phyloP scores from a whole-genome alignment of 2,329 filamentous ascomycete genomes.

The Colletotrichum paranaense region DNA sequence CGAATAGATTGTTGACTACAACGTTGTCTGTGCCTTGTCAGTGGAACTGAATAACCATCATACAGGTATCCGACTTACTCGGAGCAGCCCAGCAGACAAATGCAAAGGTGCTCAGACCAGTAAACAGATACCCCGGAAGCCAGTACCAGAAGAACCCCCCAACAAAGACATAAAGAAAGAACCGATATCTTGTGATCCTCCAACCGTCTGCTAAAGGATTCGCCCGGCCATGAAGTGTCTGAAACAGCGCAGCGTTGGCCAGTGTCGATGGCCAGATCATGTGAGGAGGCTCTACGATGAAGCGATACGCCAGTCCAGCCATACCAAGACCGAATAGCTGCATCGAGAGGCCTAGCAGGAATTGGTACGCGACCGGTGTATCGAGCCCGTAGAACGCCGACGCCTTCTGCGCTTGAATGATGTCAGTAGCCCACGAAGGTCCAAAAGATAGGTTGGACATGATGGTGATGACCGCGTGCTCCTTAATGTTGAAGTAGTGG shows the following conservation, averaged over 20 bases:
- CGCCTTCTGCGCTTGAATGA: constrained; percentile 56
- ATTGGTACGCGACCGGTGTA: constrained; percentile 54
- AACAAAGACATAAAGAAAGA: constrained; percentile 51
- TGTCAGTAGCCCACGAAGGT: constrained; percentile 54
- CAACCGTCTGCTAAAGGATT: constrained; percentile 50
- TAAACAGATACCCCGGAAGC: constrained; percentile 59
- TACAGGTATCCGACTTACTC: constrained; percentile 34
- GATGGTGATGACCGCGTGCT: constrained; percentile 63
- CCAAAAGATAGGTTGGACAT: constrained; percentile 63
- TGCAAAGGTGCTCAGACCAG: constrained; percentile 54
- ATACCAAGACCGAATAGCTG: constrained; percentile 61
- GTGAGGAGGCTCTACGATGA: constrained; percentile 56
- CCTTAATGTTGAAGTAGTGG: constrained; percentile 61
- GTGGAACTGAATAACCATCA: constrained; percentile 24
- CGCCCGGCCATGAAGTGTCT: constrained; percentile 52
- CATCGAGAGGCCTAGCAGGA: constrained; percentile 56
- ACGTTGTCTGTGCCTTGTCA: constrained; percentile 58
- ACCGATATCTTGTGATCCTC: constrained; percentile 45
- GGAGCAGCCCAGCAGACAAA: constrained; percentile 60
- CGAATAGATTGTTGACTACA: constrained; percentile 77
- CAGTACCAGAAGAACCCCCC: constrained; percentile 60
- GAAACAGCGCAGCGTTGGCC: constrained; percentile 54
- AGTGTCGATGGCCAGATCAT: constrained; percentile 61
- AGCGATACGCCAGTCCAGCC: constrained; percentile 52
- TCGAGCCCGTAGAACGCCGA: constrained; percentile 53